A percentile compares a stretch with the other conserved stretches of the same genome.
phyloP scores from a whole-genome alignment of 208 protist species.

The Trypanosoma brucei region DNA sequence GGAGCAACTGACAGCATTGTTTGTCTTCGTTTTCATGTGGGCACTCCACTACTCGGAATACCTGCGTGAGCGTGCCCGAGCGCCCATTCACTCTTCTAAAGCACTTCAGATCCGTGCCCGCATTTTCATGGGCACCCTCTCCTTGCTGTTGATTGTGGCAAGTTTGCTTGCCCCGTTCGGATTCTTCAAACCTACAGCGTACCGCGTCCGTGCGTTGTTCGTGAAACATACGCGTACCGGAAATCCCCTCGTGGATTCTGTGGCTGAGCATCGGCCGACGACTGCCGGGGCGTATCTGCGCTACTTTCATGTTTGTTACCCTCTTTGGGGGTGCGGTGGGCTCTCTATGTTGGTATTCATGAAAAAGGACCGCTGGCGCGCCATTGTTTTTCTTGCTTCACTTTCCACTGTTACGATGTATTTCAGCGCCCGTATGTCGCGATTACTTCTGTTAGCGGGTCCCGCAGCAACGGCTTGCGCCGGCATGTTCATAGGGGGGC shows the following conservation, averaged over 20 bases:
- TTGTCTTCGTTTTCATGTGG: slow-evolving; percentile 70
- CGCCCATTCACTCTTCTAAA: slow-evolving; percentile 24
- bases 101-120: slow-evolving; percentile 29
- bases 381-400: slow-evolving; percentile 34
- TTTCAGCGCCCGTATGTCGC: slow-evolving; percentile 57
- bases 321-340: slow-evolving; percentile 21
- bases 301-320: slow-evolving; percentile 22
- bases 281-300: slow-evolving; percentile 20
- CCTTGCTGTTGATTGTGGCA: slow-evolving; percentile 18
- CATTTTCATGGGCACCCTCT: slow-evolving; percentile 24
- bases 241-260: slow-evolving; percentile 78
- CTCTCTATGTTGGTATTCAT: slow-evolving; percentile 2
- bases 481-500: slow-evolving; percentile 23
- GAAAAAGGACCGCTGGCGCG: background rate
- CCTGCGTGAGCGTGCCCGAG: slow-evolving; percentile 16
- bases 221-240: slow-evolving; percentile 68
- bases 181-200: slow-evolving; percentile 50
- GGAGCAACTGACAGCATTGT: slow-evolving; percentile 93
- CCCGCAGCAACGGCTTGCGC: slow-evolving; percentile 28
- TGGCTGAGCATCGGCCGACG: slow-evolving; percentile 61
- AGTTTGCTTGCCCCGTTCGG: slow-evolving; percentile 34
- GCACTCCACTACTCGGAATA: slow-evolving; percentile 24
- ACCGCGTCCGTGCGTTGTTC: slow-evolving; percentile 64
- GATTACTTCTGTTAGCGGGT: slow-evolving; percentile 50
- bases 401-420: slow-evolving; percentile 46